Percentiles rank a stretch among this genome's conserved stretches.
Evolutionary conservation across 2,329 filamentous ascomycete genomes (phyloP).

Genomic region (Stagonosporopsis cucurbitacearum): DNA sequence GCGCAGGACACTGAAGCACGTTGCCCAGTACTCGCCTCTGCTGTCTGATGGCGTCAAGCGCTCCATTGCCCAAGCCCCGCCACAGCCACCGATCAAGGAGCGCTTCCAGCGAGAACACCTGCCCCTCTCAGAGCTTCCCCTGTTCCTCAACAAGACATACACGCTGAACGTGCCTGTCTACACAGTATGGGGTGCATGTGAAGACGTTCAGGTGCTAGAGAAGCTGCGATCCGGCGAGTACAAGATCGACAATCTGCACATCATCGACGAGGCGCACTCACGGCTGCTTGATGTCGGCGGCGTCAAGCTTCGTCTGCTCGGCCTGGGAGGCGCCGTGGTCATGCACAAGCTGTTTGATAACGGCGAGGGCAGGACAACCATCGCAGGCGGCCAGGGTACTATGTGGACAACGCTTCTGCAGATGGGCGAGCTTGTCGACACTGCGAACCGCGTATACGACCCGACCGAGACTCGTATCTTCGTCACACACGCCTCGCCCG

Average conservation of each 20-base stretch:
- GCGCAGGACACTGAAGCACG: constrained; percentile 89
- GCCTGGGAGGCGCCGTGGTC: constrained; percentile 92
- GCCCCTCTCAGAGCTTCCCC: constrained; percentile 88
- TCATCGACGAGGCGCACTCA: constrained; percentile 97
- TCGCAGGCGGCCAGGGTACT: constrained; percentile 95
- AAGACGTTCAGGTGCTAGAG: constrained; percentile 96
- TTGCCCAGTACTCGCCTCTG: constrained; percentile 96
- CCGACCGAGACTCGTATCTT: constrained; percentile 97
- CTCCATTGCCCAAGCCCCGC: constrained; percentile 70
- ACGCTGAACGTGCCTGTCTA: constrained; percentile 97
- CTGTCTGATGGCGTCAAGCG: constrained; percentile 78
- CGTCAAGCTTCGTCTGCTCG: constrained; percentile 92
- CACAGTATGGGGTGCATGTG: constrained; percentile 98
- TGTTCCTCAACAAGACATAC: constrained; percentile 85
- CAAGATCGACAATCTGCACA: constrained; percentile 95
- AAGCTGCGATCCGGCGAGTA: constrained; percentile 98
- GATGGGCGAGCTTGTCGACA: constrained; percentile 98
- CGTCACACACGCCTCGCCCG: constrained; percentile 94
- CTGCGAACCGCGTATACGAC: constrained; percentile 96
- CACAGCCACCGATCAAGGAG: constrained; percentile 75
- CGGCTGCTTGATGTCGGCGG: constrained; percentile 93
- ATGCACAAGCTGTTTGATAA: constrained; percentile 99
- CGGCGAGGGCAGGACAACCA: constrained; percentile 95
- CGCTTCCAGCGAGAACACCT: constrained; percentile 82
- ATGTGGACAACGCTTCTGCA: constrained; percentile 99